Percentiles rank a stretch among this genome's conserved stretches.
Evolutionary conservation across 495 filamentous ascomycete species (phyloP).

Genomic region (Penicillium riverlandense): DNA sequence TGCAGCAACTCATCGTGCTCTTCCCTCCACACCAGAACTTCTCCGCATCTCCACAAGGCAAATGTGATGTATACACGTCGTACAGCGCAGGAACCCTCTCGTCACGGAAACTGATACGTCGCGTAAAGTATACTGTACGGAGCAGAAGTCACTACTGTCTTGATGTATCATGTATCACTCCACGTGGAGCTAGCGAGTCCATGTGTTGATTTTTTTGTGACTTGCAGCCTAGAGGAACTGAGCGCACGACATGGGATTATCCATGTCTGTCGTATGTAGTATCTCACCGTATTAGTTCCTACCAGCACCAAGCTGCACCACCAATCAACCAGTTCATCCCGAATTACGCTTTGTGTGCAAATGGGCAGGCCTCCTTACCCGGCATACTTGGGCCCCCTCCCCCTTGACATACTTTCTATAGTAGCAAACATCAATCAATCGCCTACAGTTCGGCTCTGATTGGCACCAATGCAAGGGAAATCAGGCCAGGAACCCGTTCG

Average conservation of each 20-base stretch:
- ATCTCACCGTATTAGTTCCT: too few relatives aligned
- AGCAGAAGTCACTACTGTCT: too few relatives aligned
- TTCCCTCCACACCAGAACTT: background rate
- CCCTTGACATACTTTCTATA: too few relatives aligned
- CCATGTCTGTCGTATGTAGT: too few relatives aligned
- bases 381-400: too few relatives aligned
- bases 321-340: too few relatives aligned
- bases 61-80: constrained; percentile 18
- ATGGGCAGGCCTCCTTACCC: too few relatives aligned
- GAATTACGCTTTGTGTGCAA: too few relatives aligned
- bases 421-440: background rate
- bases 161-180: background rate
- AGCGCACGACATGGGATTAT: too few relatives aligned
- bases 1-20: background rate
- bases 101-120: constrained; percentile 11
- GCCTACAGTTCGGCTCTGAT: constrained; percentile 10
- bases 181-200: background rate
- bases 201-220: constrained; percentile 3
- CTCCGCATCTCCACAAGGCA: constrained; percentile 1
- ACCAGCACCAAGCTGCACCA: too few relatives aligned
- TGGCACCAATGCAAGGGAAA: constrained; percentile 13
- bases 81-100: constrained; percentile 10
- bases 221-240: too few relatives aligned
- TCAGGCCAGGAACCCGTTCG: constrained; percentile 1
- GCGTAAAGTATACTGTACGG: background rate